Base-by-base conservation (phyloP, 2,329 filamentous ascomycete species). In the Cyphellophora europaea region DNA sequence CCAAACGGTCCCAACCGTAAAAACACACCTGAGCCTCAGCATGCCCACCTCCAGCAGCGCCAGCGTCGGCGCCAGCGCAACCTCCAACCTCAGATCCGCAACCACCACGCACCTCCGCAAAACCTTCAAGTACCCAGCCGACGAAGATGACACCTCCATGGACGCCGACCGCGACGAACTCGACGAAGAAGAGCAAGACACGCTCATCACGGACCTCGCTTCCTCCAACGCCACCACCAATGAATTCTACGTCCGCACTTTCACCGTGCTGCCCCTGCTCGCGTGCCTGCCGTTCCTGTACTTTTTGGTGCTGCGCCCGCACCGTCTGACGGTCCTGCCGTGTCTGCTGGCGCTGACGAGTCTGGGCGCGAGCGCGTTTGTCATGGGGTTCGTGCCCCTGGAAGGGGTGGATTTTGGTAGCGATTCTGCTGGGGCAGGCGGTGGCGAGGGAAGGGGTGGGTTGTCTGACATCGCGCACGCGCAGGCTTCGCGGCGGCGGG, bases 101-200 rank as follows among this genome's bases (percentile, higher is more conserved):
- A 25, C 21, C 11, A 36, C 38, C 3, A 28, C 48, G 10, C 35
- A 47, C 14, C 37, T 51, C 8, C 42, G 49, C 11, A 40, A 42
- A 30, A 40, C 47, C 13, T 51, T 51, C 38, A 47, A 45, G 34
- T 47, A 48, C 27, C 40, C 47, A 5, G 29, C 33, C 11, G 47
- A 49, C 19, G 43, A 37, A 25, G 47, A 47, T 14, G 49, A 49
- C 11, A 38, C 45, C 31, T 45, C 49, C 23, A 47, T 49, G 36
- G 38, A 49, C 44, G 44, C 43, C 45, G 41, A 12, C 33, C 30
- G 12, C 11, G 27, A 12, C 5, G 10, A 15, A 11, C 12, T 32
- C 18, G 31, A 28, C n/a, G 23, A 30, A 4, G 14, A 23, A 43
- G 47, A 51, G 37, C 49, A 51, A 46, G 47, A 49, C 37, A 31